Evolutionary conservation across 345 rosid species (phyloP).

Genomic region (Euphorbia tirucalli): DNA sequence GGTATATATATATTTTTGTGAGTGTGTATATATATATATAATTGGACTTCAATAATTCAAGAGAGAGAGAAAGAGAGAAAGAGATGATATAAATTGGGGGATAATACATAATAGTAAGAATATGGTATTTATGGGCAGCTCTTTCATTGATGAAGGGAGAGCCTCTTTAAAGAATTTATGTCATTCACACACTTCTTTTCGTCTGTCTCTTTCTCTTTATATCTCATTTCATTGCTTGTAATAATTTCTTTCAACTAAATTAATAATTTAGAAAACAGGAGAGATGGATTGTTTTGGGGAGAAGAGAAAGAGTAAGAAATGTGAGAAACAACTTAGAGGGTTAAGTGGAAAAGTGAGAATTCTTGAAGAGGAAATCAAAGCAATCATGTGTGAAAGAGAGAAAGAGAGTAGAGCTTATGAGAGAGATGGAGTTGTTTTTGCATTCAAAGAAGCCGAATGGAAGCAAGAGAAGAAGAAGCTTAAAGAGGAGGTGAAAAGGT

Average conservation of each 20-base stretch:
- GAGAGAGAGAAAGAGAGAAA: neutral
- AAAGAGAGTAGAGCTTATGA: conserved; percentile 36
- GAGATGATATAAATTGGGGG: too few species aligned
- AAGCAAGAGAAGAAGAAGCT: conserved; percentile 61
- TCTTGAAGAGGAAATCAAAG: conserved; percentile 43
- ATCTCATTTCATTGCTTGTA: too few species aligned
- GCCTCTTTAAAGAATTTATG: conserved; percentile 31
- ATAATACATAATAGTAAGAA: too few species aligned
- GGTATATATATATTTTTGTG: too few species aligned
- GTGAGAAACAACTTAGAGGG: conserved; percentile 20
- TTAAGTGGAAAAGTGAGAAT: conserved; percentile 43
- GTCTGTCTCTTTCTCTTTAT: neutral
- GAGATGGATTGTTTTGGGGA: neutral
- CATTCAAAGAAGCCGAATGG: conserved; percentile 67
- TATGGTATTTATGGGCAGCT: neutral
- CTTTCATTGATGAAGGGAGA: conserved; percentile 18
- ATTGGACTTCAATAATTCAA: conserved; percentile 12
- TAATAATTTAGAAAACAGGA: too few species aligned
- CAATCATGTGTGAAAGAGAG: conserved; percentile 47
- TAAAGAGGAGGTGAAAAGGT: conserved; percentile 55
- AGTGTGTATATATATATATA: too few species aligned
- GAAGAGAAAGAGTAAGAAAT: neutral
- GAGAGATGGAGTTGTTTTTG: conserved; percentile 43
- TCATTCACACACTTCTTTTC: conserved; percentile 31
- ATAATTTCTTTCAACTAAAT: too few species aligned